Evolutionary conservation across 176 grass and related monocot species (phyloP).

Genomic region (Hordeum vulgare): MorexV3_pseudomolecules_assembly NC_058518.1:109017157-109017656

Average conservation of each 20-base stretch:
- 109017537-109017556: not conserved
- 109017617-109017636: not conserved
- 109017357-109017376: not conserved
- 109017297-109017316: not conserved
- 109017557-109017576: not conserved
- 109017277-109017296: not conserved
- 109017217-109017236: not conserved
- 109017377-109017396: not conserved
- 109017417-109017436: not conserved
- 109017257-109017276: not conserved
- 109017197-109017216: no score
- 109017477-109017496: not conserved
- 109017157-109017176: no score
- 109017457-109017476: not conserved
- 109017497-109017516: not conserved
- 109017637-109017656: constrained; percentile 12
- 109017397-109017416: not conserved
- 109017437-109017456: not conserved
- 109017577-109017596: not conserved
- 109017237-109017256: not conserved
- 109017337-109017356: not conserved
- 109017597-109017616: not conserved
- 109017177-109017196: no score
- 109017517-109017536: not conserved
- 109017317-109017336: not conserved